Conservation (phyloP, 2,329 filamentous ascomycete genomes). For the Ceratocystis cacaofunesta region DNA sequence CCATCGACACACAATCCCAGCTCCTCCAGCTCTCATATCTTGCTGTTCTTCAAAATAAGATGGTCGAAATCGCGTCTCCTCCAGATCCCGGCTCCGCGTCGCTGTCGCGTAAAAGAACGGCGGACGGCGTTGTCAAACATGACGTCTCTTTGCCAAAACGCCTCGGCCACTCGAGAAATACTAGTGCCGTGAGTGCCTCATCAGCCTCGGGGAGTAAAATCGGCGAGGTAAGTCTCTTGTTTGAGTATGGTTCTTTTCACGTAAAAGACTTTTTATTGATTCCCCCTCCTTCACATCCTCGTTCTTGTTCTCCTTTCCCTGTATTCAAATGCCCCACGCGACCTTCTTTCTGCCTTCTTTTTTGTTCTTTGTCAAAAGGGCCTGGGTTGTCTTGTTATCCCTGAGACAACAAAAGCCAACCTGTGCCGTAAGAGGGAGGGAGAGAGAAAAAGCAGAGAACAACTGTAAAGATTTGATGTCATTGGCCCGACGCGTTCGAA, state of each 20-base stretch:
- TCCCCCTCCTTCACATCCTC: neutral
- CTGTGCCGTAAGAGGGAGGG: neutral
- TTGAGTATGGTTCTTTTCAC: neutral
- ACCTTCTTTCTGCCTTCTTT: constrained; percentile 2
- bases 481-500: neutral
- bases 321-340: neutral
- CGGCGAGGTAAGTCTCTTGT: constrained; percentile 34
- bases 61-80: constrained; percentile 25
- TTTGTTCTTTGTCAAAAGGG: neutral
- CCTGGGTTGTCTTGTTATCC: neutral
- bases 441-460: neutral
- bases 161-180: constrained; percentile 50
- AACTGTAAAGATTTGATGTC: neutral
- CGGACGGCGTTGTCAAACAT: constrained; percentile 50
- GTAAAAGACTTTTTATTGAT: neutral
- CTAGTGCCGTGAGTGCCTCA: constrained; percentile 45
- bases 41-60: constrained; percentile 34
- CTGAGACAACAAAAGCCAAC: neutral
- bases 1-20: constrained; percentile 25
- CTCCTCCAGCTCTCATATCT: constrained; percentile 38
- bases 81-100: constrained; percentile 20
- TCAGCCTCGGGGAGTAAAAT: constrained; percentile 50
- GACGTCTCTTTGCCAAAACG: constrained; percentile 20
- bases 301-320: neutral
- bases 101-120: constrained; percentile 47